Evolutionary conservation across 78 protist species (phyloP), one percentile per base, ranked within the genome.

Genomic region (Chrysochromulina tobinii): DNA sequence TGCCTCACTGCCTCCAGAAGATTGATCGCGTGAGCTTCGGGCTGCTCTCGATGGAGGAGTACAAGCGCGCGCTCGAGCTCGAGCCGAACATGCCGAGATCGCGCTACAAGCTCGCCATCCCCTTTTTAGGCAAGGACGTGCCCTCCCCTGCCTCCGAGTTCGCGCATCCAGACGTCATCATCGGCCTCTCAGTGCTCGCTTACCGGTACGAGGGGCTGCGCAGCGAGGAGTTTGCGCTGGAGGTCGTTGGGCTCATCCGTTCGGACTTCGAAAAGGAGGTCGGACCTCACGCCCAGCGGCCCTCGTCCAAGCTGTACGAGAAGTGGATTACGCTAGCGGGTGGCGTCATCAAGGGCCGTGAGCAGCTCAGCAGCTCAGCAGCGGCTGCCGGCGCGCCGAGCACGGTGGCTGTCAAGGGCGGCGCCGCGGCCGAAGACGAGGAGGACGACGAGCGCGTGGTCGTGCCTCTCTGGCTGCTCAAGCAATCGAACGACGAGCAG

Each of bases 161-260:
- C 68, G 93, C 93, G 25, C 95, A 94, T 61, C 93, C 93, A 11
- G 95, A 94, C 89, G 85, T 94, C 54, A 61, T 91, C 89, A 75
- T 94, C 38, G 93, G 92, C 1, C 90, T 94, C 48, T 67, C 93
- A 6, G 21, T 91, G 9, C 84, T 94, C 61, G 94, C 92, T 3
- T 92, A 88, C 86, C 87, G 91, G 18, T 88, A 92, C 77, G 92
- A 88, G 58, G 94, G 94, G 12, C 85, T 92, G 77, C 88, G 94
- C 11, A 11, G 57, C 48, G 12, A 23, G 17, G 93, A 91, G 72
- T 84, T 91, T 21, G 86, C 51, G 55, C n/a, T 6, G 8, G 73
- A 72, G 8, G 81, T 72, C n/a, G 9, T 72, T 23, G 15, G 6
- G n/a, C 57, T 48, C 55, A 8, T 72, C 18, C 81, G 81, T 6